Conservation (phyloP, 2,329 filamentous ascomycete species). For the Calonectria pteridis region DNA sequence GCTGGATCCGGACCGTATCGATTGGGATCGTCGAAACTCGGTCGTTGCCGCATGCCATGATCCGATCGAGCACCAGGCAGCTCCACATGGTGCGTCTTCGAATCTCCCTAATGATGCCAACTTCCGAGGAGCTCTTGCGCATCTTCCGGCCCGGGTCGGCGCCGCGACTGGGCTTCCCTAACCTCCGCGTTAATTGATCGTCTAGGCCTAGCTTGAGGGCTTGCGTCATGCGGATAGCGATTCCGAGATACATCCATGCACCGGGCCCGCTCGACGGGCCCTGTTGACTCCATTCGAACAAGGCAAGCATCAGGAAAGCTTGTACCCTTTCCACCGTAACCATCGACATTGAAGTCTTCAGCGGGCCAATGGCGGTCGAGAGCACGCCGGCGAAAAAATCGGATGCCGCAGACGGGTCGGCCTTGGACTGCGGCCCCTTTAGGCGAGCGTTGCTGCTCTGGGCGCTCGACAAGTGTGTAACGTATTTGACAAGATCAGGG, state of each 20-base stretch:
- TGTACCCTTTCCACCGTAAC: constrained; percentile 74
- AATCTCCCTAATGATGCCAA: constrained; percentile 70
- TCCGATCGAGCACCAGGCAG: constrained; percentile 78
- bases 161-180: neutral
- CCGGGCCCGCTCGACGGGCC: constrained; percentile 64
- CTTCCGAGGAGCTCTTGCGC: constrained; percentile 34
- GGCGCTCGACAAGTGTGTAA: constrained; percentile 55
- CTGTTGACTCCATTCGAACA: constrained; percentile 79
- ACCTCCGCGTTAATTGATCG: constrained; percentile 49
- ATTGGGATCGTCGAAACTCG: constrained; percentile 70
- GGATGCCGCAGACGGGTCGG: constrained; percentile 68
- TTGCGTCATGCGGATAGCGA: constrained; percentile 74
- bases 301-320: constrained; percentile 76
- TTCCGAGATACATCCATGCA: constrained; percentile 76
- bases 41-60: constrained; percentile 74
- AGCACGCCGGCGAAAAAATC: constrained; percentile 75
- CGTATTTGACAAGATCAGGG: constrained; percentile 67
- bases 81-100: constrained; percentile 80
- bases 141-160: neutral
- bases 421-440: constrained; percentile 49
- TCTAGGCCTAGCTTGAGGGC: constrained; percentile 72
- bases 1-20: constrained; percentile 72
- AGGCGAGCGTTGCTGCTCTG: constrained; percentile 51
- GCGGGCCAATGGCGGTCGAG: constrained; percentile 61
- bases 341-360: constrained; percentile 60